Conservation (phyloP, 768 basidiomycete genomes). For the Leccinum olivaceopallidum region DNA sequence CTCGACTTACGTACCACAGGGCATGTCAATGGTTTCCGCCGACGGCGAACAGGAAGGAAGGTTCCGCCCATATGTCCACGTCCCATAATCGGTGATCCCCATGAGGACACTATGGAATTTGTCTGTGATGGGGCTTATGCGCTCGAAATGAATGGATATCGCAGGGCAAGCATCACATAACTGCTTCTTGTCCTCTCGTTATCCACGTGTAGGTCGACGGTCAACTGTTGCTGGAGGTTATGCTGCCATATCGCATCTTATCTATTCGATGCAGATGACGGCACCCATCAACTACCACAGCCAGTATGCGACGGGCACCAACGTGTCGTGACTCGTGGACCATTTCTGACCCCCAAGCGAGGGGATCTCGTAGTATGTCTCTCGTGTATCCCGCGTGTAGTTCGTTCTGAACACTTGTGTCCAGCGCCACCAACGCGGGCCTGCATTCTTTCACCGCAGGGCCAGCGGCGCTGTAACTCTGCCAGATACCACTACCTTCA, state of each 20-base stretch:
- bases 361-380: slow-evolving; percentile 60
- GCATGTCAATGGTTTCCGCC: neutral
- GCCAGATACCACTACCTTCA: slow-evolving; percentile 47
- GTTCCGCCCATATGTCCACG: neutral
- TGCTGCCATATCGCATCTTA: slow-evolving; percentile 58
- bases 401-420: neutral
- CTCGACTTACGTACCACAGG: neutral
- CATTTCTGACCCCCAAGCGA: slow-evolving; percentile 53
- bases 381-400: neutral
- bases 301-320: slow-evolving; percentile 43
- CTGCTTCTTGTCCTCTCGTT: neutral
- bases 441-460: slow-evolving; percentile 48
- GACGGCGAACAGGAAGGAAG: neutral
- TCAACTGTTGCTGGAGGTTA: slow-evolving; percentile 70
- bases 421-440: slow-evolving; percentile 52
- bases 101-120: neutral
- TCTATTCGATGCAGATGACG: slow-evolving; percentile 53
- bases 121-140: neutral
- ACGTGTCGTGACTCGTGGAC: slow-evolving; percentile 57
- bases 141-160: neutral
- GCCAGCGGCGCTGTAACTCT: slow-evolving; percentile 43
- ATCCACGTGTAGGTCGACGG: slow-evolving; percentile 42
- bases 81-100: neutral
- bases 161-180: neutral
- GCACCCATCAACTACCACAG: slow-evolving; percentile 45